A percentile compares a stretch with the other conserved stretches of the same genome.
phyloP scores from a whole-genome alignment of 257 asterid genomes.

The Nicotiana sylvestris region DNA sequence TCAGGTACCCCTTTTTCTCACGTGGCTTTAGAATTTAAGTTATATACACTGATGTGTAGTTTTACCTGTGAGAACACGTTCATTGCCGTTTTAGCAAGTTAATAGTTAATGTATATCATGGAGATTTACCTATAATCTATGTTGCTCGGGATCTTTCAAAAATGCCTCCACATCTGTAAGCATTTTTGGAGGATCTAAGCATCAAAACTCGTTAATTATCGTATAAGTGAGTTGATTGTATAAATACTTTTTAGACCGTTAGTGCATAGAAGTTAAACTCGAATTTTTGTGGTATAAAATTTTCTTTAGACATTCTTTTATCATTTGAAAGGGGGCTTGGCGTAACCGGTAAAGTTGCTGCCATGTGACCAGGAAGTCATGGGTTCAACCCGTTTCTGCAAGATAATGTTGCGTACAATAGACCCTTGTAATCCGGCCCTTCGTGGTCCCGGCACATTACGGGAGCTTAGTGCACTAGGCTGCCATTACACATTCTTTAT shows the following conservation, averaged over 20 bases:
- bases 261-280: not conserved
- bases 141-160: not conserved
- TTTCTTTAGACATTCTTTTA: not conserved
- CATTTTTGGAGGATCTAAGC: not conserved
- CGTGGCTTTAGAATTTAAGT: not conserved
- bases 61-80: not conserved
- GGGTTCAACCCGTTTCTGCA: too few relatives aligned
- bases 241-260: not conserved
- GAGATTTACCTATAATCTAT: not conserved
- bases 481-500: not conserved
- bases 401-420: too few relatives aligned
- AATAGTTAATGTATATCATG: not conserved
- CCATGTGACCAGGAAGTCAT: too few relatives aligned
- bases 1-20: conserved; percentile 45
- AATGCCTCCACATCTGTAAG: not conserved
- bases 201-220: not conserved
- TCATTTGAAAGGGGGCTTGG: too few relatives aligned
- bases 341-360: too few relatives aligned
- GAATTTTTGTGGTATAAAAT: not conserved
- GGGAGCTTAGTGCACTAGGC: too few relatives aligned
- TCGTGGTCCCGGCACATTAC: too few relatives aligned
- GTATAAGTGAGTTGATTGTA: not conserved
- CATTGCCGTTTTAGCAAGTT: not conserved
- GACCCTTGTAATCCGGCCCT: too few relatives aligned
- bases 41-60: not conserved